These are phyloP conservation scores for Skeletonema tropicum DNA, from an alignment of 108 stramenopile genomes.

Conservation along the genomic window DNA sequence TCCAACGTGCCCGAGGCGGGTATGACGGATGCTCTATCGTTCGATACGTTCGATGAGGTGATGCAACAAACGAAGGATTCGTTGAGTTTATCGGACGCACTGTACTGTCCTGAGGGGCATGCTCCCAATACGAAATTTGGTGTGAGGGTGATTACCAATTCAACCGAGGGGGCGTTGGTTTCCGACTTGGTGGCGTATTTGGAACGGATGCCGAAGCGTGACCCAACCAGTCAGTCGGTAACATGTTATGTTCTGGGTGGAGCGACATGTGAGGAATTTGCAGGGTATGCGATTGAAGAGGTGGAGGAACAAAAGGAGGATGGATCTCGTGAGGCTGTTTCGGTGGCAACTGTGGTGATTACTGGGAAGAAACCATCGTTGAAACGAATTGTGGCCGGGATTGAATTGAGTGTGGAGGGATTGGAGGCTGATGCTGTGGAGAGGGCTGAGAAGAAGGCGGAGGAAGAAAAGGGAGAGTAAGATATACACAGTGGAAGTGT, in stretches of 20 bases:
- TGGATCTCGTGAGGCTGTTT: conserved; percentile 66
- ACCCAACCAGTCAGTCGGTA: conserved; percentile 67
- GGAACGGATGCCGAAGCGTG: conserved; percentile 76
- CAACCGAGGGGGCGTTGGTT: conserved; percentile 43
- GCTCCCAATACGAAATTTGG: conserved; percentile 74
- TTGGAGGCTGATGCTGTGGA: conserved; percentile 80
- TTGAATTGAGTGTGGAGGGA: conserved; percentile 81
- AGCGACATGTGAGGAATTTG: conserved; percentile 55
- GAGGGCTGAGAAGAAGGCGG: conserved; percentile 68
- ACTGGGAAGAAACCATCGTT: conserved; percentile 62
- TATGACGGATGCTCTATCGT: conserved; percentile 64
- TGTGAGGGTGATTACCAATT: conserved; percentile 84
- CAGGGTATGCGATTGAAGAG: conserved; percentile 88
- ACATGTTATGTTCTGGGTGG: conserved; percentile 81
- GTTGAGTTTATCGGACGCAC: conserved; percentile 59
- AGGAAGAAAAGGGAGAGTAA: conserved; percentile 35
- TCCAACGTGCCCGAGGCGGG: conserved; percentile 79
- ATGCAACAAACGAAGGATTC: conserved; percentile 74
- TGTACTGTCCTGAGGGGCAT: conserved; percentile 89
- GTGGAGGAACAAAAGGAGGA: conserved; percentile 62
- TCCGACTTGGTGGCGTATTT: conserved; percentile 79
- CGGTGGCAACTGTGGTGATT: conserved; percentile 82
- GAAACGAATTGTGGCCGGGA: conserved; percentile 73
- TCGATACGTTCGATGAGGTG: conserved; percentile 76
- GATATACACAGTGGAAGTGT: background rate